phyloP scores from a whole-genome alignment of 2,329 filamentous ascomycete genomes.

The Pseudocercospora cruenta region DNA sequence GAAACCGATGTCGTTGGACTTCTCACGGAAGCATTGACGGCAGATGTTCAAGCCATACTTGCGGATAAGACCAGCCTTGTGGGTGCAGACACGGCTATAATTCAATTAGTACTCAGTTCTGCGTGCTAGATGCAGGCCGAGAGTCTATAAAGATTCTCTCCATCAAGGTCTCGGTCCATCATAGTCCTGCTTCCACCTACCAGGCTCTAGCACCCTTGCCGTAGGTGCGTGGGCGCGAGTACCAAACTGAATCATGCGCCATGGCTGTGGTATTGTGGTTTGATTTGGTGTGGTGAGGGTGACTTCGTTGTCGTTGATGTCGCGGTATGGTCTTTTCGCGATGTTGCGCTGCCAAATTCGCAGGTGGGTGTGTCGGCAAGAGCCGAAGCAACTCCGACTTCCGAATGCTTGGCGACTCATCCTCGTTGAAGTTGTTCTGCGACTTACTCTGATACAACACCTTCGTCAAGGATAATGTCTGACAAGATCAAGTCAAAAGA shows the following conservation, averaged over 20 bases:
- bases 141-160: not conserved
- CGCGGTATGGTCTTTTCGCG: too few relatives aligned
- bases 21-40: slow-evolving; percentile 73
- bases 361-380: slow-evolving; percentile 9
- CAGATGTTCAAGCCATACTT: slow-evolving; percentile 95
- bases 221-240: slow-evolving; percentile 95
- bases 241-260: slow-evolving; percentile 96
- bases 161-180: slow-evolving; percentile 11
- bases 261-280: slow-evolving; percentile 63
- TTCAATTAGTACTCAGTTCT: slow-evolving; percentile 30
- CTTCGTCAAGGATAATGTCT: slow-evolving; percentile 23
- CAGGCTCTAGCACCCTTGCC: slow-evolving; percentile 94
- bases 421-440: not conserved
- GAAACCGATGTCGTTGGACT: slow-evolving; percentile 69
- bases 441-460: not conserved
- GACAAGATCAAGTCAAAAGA: slow-evolving; percentile 66
- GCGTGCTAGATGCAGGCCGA: not conserved
- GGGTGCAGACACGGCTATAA: slow-evolving; percentile 79
- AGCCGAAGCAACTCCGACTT: not conserved
- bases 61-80: slow-evolving; percentile 98
- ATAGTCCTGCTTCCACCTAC: slow-evolving; percentile 61
- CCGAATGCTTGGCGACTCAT: not conserved
- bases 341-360: slow-evolving; percentile 3
- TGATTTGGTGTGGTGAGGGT: too few relatives aligned
- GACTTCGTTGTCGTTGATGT: too few relatives aligned